A percentile compares a stretch with the other conserved stretches of the same genome.
Conservation (phyloP, 306 rosid genomes). For the Medicago ruthenica region DNA sequence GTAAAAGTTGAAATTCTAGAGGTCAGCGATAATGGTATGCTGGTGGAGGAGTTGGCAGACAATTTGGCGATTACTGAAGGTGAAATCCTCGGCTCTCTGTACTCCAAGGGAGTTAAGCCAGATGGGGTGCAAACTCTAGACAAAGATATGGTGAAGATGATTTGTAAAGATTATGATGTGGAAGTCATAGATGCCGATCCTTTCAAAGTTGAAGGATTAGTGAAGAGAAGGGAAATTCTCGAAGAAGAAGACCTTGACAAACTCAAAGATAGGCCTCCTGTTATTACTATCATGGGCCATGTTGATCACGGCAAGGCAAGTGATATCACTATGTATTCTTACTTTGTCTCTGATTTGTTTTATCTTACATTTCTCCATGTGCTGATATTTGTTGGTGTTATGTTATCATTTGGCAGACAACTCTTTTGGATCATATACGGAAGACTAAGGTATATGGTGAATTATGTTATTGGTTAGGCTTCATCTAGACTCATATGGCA, state of each 20-base stretch:
- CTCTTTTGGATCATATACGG: constrained; percentile 89
- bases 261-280: constrained; percentile 93
- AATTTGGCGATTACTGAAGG: constrained; percentile 79
- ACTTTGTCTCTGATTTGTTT: constrained; percentile 35
- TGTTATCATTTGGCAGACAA: constrained; percentile 72
- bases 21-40: constrained; percentile 83
- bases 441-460: constrained; percentile 82
- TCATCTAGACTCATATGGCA: constrained; percentile 22
- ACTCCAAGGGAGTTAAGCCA: constrained; percentile 89
- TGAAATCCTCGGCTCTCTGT: constrained; percentile 86
- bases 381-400: constrained; percentile 47
- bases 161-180: constrained; percentile 83
- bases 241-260: constrained; percentile 83
- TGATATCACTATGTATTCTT: constrained; percentile 32
- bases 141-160: constrained; percentile 93
- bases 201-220: constrained; percentile 76
- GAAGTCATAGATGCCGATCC: constrained; percentile 86
- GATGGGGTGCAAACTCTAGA: constrained; percentile 95
- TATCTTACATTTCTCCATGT: constrained; percentile 37
- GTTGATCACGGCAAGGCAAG: constrained; percentile 98
- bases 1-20: constrained; percentile 96
- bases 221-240: constrained; percentile 70
- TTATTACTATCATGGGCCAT: constrained; percentile 97
- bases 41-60: constrained; percentile 83
- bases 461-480: constrained; percentile 31